Conservation (phyloP, 768 basidiomycete genomes). For the Dacryopinax primogenitus region DNA sequence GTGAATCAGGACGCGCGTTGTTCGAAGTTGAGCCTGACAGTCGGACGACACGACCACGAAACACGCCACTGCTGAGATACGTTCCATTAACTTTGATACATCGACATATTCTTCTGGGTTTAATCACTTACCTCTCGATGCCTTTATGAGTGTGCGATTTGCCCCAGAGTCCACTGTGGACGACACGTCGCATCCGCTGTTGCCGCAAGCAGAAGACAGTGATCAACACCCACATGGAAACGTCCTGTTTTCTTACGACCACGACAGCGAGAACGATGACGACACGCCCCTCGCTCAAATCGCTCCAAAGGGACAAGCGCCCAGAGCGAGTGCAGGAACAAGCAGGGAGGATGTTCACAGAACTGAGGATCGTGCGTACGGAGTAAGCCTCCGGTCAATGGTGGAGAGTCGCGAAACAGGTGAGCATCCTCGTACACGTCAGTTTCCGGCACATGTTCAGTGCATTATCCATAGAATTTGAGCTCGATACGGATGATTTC, state of each 20-base stretch:
- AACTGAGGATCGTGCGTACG: slow-evolving; percentile 24
- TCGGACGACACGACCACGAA: neutral
- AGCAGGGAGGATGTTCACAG: neutral
- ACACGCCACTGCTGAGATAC: neutral
- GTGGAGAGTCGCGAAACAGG: slow-evolving; percentile 66
- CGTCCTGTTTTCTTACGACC: slow-evolving; percentile 15
- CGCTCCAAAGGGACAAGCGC: neutral
- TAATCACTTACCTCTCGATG: neutral
- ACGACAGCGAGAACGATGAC: slow-evolving; percentile 16
- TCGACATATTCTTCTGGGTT: neutral
- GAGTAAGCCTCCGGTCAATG: slow-evolving; percentile 58
- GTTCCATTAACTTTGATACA: neutral
- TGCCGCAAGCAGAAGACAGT: neutral
- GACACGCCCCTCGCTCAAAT: slow-evolving; percentile 10
- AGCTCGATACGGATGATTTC: slow-evolving; percentile 70
- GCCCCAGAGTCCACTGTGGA: neutral
- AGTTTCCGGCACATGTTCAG: neutral
- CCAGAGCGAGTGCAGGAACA: neutral
- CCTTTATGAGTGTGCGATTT: neutral
- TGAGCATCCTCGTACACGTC: slow-evolving; percentile 36
- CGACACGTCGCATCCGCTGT: neutral
- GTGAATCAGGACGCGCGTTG: too few relatives aligned
- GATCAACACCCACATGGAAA: neutral
- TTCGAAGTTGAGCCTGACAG: too few relatives aligned
- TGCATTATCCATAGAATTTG: slow-evolving; percentile 46